Conservation (phyloP, 257 asterid genomes). For the Fraxinus americana region DNA sequence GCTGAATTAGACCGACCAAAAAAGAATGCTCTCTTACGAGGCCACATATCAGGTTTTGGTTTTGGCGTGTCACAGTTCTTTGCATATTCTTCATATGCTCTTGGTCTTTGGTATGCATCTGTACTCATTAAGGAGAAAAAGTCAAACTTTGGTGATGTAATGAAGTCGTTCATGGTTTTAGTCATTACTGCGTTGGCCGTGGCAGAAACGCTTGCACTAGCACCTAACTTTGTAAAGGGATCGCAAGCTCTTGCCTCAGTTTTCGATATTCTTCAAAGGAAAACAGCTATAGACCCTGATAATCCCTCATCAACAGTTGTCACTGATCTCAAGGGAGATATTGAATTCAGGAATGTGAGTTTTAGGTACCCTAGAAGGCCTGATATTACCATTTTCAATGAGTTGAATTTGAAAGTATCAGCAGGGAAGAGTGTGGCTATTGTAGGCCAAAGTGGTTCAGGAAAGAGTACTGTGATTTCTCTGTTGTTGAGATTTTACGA, state of each 20-base stretch:
- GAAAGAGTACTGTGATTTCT: slow-evolving; percentile 57
- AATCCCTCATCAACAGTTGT: slow-evolving; percentile 29
- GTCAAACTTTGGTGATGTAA: slow-evolving; percentile 52
- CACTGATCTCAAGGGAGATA: slow-evolving; percentile 43
- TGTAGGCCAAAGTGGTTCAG: slow-evolving; percentile 69
- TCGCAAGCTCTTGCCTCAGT: slow-evolving; percentile 51
- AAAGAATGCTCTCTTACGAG: slow-evolving; percentile 47
- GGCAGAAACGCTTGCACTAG: slow-evolving; percentile 60
- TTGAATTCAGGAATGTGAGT: slow-evolving; percentile 49
- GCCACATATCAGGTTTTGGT: slow-evolving; percentile 57
- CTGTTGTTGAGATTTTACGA: slow-evolving; percentile 55
- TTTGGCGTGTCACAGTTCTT: slow-evolving; percentile 55
- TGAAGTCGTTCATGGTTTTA: slow-evolving; percentile 62
- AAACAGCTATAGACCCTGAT: slow-evolving; percentile 44
- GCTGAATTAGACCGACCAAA: slow-evolving; percentile 43
- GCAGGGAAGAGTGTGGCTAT: slow-evolving; percentile 58
- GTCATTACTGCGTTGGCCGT: slow-evolving; percentile 54
- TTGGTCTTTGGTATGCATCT: slow-evolving; percentile 69
- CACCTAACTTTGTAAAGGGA: slow-evolving; percentile 60
- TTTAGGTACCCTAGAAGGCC: slow-evolving; percentile 62
- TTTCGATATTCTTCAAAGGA: slow-evolving; percentile 42
- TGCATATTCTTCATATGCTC: slow-evolving; percentile 54
- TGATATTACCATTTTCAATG: slow-evolving; percentile 33
- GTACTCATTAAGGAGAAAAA: slow-evolving; percentile 40
- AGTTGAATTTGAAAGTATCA: slow-evolving; percentile 41